Base-by-base conservation (phyloP, 257 asterid species). In the Fraxinus anomala region DNA sequence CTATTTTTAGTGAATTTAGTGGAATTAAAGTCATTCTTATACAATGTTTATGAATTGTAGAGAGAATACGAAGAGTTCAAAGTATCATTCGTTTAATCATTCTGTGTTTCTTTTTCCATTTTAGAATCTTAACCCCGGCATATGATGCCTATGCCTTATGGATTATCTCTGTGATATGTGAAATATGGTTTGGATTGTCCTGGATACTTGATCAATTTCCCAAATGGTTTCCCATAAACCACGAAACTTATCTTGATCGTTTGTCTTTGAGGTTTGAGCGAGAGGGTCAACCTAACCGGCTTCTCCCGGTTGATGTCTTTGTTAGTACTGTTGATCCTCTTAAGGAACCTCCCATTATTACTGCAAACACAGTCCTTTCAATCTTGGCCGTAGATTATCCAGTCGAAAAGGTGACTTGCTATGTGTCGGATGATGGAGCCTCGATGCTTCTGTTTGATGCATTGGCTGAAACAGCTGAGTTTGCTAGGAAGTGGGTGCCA, bases 161-260 rank as follows among this genome's bases (percentile, higher is more conserved):
- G 96, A 28, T 89, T 21, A 91, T 92, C 78, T 92, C 96, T 16
- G 97, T 92, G 4, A 92, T 91, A 66, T 92, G 97, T 70, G 97
- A 92, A 76, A 91, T 91, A 21, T 92, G 97, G 97, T 92, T 92
- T 67, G 97, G 89, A 13, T 36, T 92, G 17, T 91, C 97, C 9
- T 92, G 97, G 97, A 92, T 92, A 49, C 96, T 92, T 2, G 96
- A 92, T 79, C 97, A 92, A 71, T 92, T 92, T 84, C 97, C 97
- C 73, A 92, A 92, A 79, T 92, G 96, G 97, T 56, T 44, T 44
- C 97, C 97, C 24, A 89, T 92, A 54, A 92, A 86, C 80, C 91
- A 95, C 0, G 96, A 92, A 78, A 92, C 97, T 13, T 92, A 92
- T 77, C 90, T 92, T 10, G 97, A 92, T 66, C 95, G 97, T 14